Base-by-base conservation (phyloP, 257 asterid genomes). In the Striga asiatica region DNA sequence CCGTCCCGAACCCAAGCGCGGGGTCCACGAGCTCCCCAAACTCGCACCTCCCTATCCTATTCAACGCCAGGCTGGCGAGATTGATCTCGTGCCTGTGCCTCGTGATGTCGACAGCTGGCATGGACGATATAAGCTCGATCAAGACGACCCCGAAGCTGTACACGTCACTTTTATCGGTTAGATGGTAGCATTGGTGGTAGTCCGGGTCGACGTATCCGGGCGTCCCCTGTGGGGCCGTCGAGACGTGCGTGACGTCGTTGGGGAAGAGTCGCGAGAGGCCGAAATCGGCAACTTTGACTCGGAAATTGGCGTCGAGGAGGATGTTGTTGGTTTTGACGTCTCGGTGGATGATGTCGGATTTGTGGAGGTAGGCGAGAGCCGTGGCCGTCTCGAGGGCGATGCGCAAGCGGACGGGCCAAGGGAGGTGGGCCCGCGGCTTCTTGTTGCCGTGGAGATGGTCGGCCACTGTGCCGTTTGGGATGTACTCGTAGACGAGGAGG, bases 191-290 rank as follows among this genome's bases (percentile, higher is more conserved):
- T 13, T 81, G 81, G 51, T 87, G 79, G 47, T 87, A 87, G 48
- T 87, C 92, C 0, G 96, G 96, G 50, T 87, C 96, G 4, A 87
- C 89, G 28, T 86, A 83, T 3, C 96, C 96, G 0, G 96, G 88
- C 0, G 96, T 83, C 57, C 96, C 96, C 27, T 86, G 96, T 5
- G 94, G 96, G 24, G 88, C 89, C 1, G 96, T 87, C 35, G 92
- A 87, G 55, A 87, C 66, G 49, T 87, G 96, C 7, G 83, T 87
- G 58, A 64, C 88, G 32, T 87, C 74, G 1, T 0, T 47, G 0
- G 94, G 96, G 68, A 81, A 79, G 5, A 87, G 72, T 38, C 92
- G 53, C 0, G 96, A 86, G 1, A 87, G 76, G 52, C 96, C 96
- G 4, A 87, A 86, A 69, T 87, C 96, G 0, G 88, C 94, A n/a